Conservation (phyloP, 768 basidiomycete species). For the Tulasnella sp. region DNA sequence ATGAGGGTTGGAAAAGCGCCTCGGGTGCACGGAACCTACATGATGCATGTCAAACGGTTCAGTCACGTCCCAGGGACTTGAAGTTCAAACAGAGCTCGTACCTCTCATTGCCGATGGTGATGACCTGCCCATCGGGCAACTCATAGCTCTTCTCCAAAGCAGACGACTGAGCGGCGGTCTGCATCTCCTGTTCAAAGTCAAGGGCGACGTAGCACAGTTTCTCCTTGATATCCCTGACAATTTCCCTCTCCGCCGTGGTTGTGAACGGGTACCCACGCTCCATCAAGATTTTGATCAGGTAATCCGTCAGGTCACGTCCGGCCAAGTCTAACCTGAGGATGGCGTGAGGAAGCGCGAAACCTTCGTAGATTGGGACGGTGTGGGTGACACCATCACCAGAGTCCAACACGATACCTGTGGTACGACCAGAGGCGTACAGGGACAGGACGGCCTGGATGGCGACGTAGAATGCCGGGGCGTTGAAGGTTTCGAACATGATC, state of each 20-base stretch:
- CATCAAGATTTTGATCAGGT: conserved; percentile 69
- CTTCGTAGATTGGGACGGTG: conserved; percentile 95
- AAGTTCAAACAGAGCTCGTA: conserved; percentile 23
- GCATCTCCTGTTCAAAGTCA: conserved; percentile 88
- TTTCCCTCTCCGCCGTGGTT: conserved; percentile 86
- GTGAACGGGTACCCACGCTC: conserved; percentile 93
- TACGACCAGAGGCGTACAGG: conserved; percentile 87
- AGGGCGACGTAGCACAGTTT: conserved; percentile 89
- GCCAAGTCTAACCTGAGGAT: conserved; percentile 87
- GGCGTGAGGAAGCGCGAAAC: conserved; percentile 84
- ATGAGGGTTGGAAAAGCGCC: conserved; percentile 64
- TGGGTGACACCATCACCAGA: conserved; percentile 95
- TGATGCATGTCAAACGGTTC: not conserved
- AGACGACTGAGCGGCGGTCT: conserved; percentile 80
- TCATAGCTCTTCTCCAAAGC: conserved; percentile 90
- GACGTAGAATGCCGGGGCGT: conserved; percentile 64
- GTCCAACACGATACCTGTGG: conserved; percentile 89
- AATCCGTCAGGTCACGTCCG: conserved; percentile 84
- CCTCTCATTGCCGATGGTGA: conserved; percentile 89
- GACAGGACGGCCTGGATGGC: conserved; percentile 64
- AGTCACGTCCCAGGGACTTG: not conserved
- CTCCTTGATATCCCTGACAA: conserved; percentile 93
- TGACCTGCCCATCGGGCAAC: conserved; percentile 86
- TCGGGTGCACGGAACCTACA: conserved; percentile 48
- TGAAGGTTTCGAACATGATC: conserved; percentile 74